Conservation (phyloP, 768 basidiomycete species). For the Leucogyrophana mollusca region DNA sequence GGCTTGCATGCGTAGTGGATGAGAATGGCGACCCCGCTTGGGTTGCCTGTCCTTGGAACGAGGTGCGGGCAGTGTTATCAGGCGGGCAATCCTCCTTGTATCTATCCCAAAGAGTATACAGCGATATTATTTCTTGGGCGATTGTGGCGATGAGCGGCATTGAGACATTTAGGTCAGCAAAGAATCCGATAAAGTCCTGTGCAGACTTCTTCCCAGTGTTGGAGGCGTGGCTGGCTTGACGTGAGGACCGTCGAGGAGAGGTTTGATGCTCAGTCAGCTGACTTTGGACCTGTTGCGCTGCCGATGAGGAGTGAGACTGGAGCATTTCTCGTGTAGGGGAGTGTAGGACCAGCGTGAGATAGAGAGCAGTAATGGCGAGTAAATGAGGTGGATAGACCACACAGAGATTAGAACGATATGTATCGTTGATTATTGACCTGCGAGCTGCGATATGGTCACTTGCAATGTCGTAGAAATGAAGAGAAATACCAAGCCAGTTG, state of each 20-base stretch:
- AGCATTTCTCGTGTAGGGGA: conserved; percentile 49
- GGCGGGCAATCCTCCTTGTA: conserved; percentile 65
- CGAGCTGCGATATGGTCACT: not conserved
- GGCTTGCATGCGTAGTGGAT: conserved; percentile 14
- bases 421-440: conserved; percentile 97
- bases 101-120: conserved; percentile 87
- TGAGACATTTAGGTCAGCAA: conserved; percentile 84
- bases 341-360: conserved; percentile 81
- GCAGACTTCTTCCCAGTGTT: conserved; percentile 32
- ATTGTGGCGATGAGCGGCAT: conserved; percentile 79
- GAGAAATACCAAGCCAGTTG: conserved; percentile 95
- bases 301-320: conserved; percentile 28
- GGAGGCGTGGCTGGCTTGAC: conserved; percentile 38
- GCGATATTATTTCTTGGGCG: conserved; percentile 85
- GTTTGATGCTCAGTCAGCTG: conserved; percentile 21
- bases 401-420: conserved; percentile 89
- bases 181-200: conserved; percentile 76
- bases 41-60: conserved; percentile 13
- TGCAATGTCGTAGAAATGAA: conserved; percentile 16
- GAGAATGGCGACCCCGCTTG: conserved; percentile 20
- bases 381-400: conserved; percentile 95
- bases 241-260: conserved; percentile 55
- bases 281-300: conserved; percentile 7
- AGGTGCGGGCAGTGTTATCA: conserved; percentile 20
- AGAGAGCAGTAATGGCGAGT: conserved; percentile 89